phyloP scores from a whole-genome alignment of 106 monocot genomes.

The Platanthera guangdongensis region DNA sequence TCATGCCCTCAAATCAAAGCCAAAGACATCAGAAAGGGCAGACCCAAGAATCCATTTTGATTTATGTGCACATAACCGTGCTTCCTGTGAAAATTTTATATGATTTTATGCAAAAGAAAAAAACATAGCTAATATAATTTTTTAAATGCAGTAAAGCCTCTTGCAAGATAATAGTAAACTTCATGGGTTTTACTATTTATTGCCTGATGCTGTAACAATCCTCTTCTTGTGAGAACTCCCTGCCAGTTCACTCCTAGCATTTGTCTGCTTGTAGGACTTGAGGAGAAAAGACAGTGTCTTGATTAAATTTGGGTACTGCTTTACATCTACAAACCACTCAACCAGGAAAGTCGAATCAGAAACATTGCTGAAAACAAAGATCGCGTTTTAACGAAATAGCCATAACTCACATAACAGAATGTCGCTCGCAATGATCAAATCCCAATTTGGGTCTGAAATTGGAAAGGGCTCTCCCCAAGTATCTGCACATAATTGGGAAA shows the following conservation, averaged over 20 bases:
- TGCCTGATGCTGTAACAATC: slow-evolving; percentile 30
- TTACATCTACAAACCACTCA: slow-evolving; percentile 63
- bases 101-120: too few relatives aligned
- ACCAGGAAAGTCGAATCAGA: neutral
- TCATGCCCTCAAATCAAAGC: too few relatives aligned
- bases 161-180: neutral
- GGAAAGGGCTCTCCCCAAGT: slow-evolving; percentile 90
- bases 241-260: slow-evolving; percentile 6
- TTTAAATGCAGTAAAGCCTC: neutral
- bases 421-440: slow-evolving; percentile 84
- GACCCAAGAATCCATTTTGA: too few relatives aligned
- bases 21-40: too few relatives aligned
- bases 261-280: slow-evolving; percentile 30
- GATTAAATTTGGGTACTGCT: slow-evolving; percentile 74
- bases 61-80: too few relatives aligned
- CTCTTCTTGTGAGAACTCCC: slow-evolving; percentile 6
- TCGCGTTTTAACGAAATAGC: neutral
- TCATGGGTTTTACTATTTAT: neutral
- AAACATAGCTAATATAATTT: too few relatives aligned
- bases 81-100: too few relatives aligned
- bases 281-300: slow-evolving; percentile 82
- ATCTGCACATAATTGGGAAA: slow-evolving; percentile 35
- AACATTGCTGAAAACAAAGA: neutral
- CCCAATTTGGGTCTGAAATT: slow-evolving; percentile 56
- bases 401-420: slow-evolving; percentile 70